Base-by-base conservation (phyloP, 805 yeast genomes). In the Kregervanrija delftensis region DNA sequence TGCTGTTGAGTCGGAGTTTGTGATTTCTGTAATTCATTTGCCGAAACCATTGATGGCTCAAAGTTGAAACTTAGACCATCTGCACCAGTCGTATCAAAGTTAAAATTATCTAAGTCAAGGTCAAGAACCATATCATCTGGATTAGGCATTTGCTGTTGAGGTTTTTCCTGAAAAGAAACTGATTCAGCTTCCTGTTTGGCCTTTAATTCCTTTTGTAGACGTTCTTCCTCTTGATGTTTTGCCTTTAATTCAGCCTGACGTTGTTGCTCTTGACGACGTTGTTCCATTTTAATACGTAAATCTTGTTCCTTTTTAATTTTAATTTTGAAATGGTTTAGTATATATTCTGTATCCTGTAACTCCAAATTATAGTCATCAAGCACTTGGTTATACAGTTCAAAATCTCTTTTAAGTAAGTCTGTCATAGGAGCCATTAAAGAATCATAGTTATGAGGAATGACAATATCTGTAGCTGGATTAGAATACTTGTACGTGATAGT, bases 361-460 rank as follows among this genome's bases (percentile, higher is more conserved):
- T 64, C 65, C 39, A 61, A 31, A 11, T 46, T 50, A 40, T 52
- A 54, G 22, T 56, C 60, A 42, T 61, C 64, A 34, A 64, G 39
- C 1, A 61, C 57, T 42, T 53, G 55, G 44, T 61, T 60, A 44
- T 61, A 64, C 9, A 41, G 48, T 11, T 54, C 54, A 14, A 57
- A 55, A 42, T 64, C 67, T 9, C 37, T 42, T 11, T 51, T 46
- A 13, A 64, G 48, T 15, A 48, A 42, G 30, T 51, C 51, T 1
- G 65, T 46, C 28, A 61, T 38, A 3, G 63, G 61, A 17, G 45
- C 54, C 30, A 58, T 39, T 17, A 61, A 38, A 10, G 63, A 47
- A 30, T 56, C 59, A 30, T 58, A 58, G 40, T 62, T 63, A 36
- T 59, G 58, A 11, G 64, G 61, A n/a, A 56, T 53, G 4, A 58